These are phyloP conservation scores for Rhizopogon vinicolor DNA, from an alignment of 768 basidiomycete genomes.

Conservation along the genomic window DNA sequence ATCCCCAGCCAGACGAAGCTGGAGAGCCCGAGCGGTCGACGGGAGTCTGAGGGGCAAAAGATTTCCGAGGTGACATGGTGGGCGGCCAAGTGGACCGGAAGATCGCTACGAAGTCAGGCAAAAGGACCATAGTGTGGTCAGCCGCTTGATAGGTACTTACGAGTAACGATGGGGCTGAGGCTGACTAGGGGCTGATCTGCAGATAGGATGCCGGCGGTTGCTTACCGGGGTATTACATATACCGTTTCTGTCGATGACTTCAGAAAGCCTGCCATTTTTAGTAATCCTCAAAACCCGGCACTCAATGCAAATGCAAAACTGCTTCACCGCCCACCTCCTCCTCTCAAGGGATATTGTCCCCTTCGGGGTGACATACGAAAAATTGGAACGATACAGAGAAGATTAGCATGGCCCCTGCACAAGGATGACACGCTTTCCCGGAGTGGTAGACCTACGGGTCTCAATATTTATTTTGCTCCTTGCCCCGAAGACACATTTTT, in stretches of 20 bases:
- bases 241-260: too few species aligned
- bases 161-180: not conserved
- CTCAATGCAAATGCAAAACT: not conserved
- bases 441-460: slow-evolving; percentile 67
- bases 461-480: slow-evolving; percentile 32
- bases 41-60: not conserved
- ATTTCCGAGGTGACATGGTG: not conserved
- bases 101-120: not conserved
- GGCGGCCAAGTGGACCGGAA: not conserved
- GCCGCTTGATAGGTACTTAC: not conserved
- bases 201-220: too few species aligned
- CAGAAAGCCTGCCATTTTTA: not conserved
- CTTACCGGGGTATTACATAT: too few species aligned
- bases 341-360: slow-evolving; percentile 40
- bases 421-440: slow-evolving; percentile 99
- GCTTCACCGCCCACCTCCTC: not conserved
- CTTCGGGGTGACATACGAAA: slow-evolving; percentile 95
- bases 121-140: not conserved
- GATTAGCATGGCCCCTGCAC: slow-evolving; percentile 99
- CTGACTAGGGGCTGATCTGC: not conserved
- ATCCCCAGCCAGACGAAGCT: not conserved
- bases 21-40: not conserved
- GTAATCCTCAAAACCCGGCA: not conserved
- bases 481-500: not conserved
- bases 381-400: slow-evolving; percentile 99